A percentile compares a stretch with the other conserved stretches of the same genome.
These are phyloP conservation scores for Trametes sanguinea DNA, from an alignment of 768 basidiomycete genomes.

Conservation along the genomic window DNA sequence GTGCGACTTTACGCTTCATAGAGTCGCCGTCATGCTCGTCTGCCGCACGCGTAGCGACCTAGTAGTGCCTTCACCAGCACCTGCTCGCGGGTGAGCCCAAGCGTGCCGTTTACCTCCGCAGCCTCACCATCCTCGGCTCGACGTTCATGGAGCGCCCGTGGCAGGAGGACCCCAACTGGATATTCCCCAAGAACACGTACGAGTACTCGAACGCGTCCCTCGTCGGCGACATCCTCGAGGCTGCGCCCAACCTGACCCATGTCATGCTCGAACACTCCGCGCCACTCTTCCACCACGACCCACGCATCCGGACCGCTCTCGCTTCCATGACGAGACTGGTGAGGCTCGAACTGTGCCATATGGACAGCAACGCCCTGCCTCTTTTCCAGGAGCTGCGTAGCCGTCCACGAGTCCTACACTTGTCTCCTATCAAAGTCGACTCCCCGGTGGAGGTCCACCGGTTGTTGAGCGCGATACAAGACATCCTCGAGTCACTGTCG, in stretches of 20 bases:
- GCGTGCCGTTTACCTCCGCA: conserved; percentile 10
- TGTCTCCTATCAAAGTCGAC: not conserved
- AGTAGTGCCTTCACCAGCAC: not conserved
- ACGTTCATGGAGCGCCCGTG: conserved; percentile 17
- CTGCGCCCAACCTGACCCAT: conserved; percentile 6
- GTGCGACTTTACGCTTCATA: conserved; percentile 13
- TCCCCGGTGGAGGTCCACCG: not conserved
- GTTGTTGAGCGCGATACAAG: not conserved
- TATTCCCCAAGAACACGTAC: conserved; percentile 14
- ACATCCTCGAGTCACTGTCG: not conserved
- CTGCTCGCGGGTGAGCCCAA: conserved; percentile 6
- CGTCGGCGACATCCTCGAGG: conserved; percentile 11
- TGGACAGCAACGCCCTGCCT: conserved; percentile 5
- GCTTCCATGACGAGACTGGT: conserved; percentile 6
- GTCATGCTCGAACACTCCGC: conserved; percentile 10
- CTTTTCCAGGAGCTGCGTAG: conserved; percentile 5
- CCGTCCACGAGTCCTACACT: not conserved
- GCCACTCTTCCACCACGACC: conserved; percentile 7
- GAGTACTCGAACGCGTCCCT: conserved; percentile 13
- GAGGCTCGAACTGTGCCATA: conserved; percentile 7
- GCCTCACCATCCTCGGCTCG: conserved; percentile 12
- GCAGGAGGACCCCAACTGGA: conserved; percentile 20
- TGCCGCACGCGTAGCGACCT: conserved; percentile 15
- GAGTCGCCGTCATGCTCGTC: conserved; percentile 7
- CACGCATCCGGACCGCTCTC: conserved; percentile 4